These are phyloP conservation scores for Clonostachys rosea DNA, from an alignment of 2,329 filamentous ascomycete genomes.

Conservation along the genomic window DNA sequence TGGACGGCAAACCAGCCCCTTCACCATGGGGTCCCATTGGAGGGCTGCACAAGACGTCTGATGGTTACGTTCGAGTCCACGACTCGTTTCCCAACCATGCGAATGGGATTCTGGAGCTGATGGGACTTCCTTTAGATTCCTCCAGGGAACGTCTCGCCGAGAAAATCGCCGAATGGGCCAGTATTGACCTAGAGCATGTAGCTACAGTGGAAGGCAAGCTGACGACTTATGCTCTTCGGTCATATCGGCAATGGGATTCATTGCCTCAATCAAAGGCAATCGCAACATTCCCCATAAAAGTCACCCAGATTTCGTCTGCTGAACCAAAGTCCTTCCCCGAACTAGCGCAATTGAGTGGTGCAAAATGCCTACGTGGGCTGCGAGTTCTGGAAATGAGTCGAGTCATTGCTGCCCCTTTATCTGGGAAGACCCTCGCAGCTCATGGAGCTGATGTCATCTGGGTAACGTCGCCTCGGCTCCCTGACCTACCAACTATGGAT, in stretches of 20 bases:
- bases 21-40: slow-evolving; percentile 37
- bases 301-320: slow-evolving; percentile 23
- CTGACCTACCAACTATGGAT: slow-evolving; percentile 62
- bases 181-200: slow-evolving; percentile 40
- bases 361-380: slow-evolving; percentile 46
- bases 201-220: slow-evolving; percentile 28
- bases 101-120: slow-evolving; percentile 30
- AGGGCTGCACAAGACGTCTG: slow-evolving; percentile 42
- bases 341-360: slow-evolving; percentile 30
- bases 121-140: slow-evolving; percentile 27
- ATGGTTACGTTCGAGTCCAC: slow-evolving; percentile 51
- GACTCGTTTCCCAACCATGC: slow-evolving; percentile 48
- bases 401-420: slow-evolving; percentile 67
- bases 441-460: slow-evolving; percentile 70
- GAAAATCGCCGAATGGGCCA: slow-evolving; percentile 30
- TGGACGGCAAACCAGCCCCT: slow-evolving; percentile 27
- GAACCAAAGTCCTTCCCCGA: slow-evolving; percentile 6
- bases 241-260: slow-evolving; percentile 44
- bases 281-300: slow-evolving; percentile 35
- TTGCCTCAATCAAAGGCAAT: slow-evolving; percentile 39
- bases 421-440: slow-evolving; percentile 62
- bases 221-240: slow-evolving; percentile 44
- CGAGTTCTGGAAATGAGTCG: slow-evolving; percentile 69
- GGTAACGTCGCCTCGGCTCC: slow-evolving; percentile 58
- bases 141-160: slow-evolving; percentile 29